phyloP scores from a whole-genome alignment of 2,329 filamentous ascomycete genomes.

The Cercospora sesami region DNA sequence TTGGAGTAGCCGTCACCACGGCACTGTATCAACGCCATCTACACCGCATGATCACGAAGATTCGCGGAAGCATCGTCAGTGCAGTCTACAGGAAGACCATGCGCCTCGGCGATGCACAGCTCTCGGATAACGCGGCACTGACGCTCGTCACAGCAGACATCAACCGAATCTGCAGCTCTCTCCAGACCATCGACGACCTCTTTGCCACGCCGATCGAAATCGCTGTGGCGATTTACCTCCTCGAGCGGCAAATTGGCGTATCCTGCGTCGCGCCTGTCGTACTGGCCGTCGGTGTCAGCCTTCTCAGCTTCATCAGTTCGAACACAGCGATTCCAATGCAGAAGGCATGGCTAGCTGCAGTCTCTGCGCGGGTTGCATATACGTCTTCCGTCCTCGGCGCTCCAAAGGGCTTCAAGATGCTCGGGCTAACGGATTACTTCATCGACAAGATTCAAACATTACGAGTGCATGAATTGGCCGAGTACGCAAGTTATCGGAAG shows the following conservation, averaged over 20 bases:
- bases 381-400: conserved; percentile 25
- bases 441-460: conserved; percentile 25
- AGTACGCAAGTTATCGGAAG: conserved; percentile 24
- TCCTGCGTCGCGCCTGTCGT: conserved; percentile 25
- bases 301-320: conserved; percentile 23
- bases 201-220: conserved; percentile 30
- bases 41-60: conserved; percentile 26
- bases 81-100: conserved; percentile 23
- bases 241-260: conserved; percentile 26
- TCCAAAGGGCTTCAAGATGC: conserved; percentile 28
- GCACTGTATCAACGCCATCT: conserved; percentile 24
- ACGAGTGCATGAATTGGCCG: conserved; percentile 21
- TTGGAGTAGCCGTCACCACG: conserved; percentile 22
- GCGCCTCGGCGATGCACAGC: conserved; percentile 15
- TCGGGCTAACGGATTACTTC: conserved; percentile 24
- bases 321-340: conserved; percentile 24
- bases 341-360: conserved; percentile 22
- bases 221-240: conserved; percentile 25
- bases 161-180: conserved; percentile 20
- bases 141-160: conserved; percentile 29
- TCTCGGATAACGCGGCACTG: conserved; percentile 22
- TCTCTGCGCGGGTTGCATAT: conserved; percentile 23
- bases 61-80: conserved; percentile 24
- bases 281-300: conserved; percentile 17
- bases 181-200: conserved; percentile 23